These are phyloP conservation scores for Pilatotrama ljubarskyi DNA, from an alignment of 768 basidiomycete genomes.

Conservation along the genomic window DNA sequence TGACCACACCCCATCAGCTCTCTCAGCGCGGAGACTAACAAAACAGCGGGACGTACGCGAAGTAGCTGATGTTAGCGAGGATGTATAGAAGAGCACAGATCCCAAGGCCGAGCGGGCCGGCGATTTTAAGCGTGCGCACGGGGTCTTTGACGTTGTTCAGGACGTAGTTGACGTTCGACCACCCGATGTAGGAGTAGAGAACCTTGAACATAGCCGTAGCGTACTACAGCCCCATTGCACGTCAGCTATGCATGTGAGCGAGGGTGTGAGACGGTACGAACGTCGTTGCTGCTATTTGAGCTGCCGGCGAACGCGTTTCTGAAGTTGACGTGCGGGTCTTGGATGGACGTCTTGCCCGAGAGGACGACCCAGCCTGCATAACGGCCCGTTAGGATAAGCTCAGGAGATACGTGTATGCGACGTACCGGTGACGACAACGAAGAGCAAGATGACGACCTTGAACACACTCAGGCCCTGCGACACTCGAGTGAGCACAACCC, in stretches of 20 bases:
- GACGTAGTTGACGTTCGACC: constrained; percentile 44
- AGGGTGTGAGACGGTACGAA: background rate
- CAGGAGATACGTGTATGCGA: too few species aligned
- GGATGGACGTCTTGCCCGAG: constrained; percentile 28
- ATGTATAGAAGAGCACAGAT: constrained; percentile 49
- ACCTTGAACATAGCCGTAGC: constrained; percentile 32
- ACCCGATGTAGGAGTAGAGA: constrained; percentile 34
- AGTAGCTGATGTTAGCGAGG: constrained; percentile 45
- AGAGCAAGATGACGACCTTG: constrained; percentile 18
- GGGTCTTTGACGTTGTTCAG: constrained; percentile 43
- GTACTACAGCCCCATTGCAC: constrained; percentile 21
- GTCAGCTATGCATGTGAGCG: background rate
- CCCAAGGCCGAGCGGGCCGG: constrained; percentile 46
- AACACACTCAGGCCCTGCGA: background rate
- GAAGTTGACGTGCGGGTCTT: constrained; percentile 34
- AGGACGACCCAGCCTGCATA: constrained; percentile 23
- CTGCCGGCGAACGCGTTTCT: constrained; percentile 30
- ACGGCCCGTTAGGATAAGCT: too few species aligned
- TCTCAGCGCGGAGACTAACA: background rate
- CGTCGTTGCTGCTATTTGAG: constrained; percentile 5
- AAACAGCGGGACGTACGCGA: constrained; percentile 40
- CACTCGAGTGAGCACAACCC: constrained; percentile 3
- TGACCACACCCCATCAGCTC: too few species aligned
- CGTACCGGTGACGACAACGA: constrained; percentile 28
- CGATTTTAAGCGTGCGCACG: constrained; percentile 46